A percentile compares a stretch with the other conserved stretches of the same genome.
These are phyloP conservation scores for Pugionium cornutum DNA, from an alignment of 345 rosid genomes.

Conservation along the genomic window DNA sequence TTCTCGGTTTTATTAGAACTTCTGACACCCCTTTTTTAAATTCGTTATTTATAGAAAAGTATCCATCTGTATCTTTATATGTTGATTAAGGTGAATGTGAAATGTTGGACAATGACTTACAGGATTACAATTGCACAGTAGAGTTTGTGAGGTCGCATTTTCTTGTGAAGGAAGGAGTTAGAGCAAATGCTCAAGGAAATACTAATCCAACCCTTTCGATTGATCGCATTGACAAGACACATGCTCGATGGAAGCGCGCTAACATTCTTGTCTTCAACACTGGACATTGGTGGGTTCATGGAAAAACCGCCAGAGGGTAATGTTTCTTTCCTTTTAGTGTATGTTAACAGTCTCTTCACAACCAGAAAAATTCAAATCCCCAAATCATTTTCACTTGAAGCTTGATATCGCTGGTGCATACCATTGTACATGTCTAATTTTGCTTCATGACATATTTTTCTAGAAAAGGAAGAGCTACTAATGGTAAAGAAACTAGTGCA, in stretches of 20 bases:
- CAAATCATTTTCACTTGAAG: neutral
- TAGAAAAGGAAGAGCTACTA: slow-evolving; percentile 1
- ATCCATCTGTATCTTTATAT: slow-evolving; percentile 4
- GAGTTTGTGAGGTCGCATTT: slow-evolving; percentile 93
- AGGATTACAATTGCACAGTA: slow-evolving; percentile 84
- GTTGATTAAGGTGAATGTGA: neutral
- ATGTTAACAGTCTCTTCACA: neutral
- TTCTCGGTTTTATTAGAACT: slow-evolving; percentile 3
- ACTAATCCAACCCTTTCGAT: slow-evolving; percentile 79
- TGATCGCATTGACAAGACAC: slow-evolving; percentile 76
- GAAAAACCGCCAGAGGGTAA: slow-evolving; percentile 93
- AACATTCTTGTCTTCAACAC: slow-evolving; percentile 91
- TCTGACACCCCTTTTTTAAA: neutral
- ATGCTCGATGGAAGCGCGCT: slow-evolving; percentile 71
- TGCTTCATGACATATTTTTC: slow-evolving; percentile 10
- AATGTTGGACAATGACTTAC: slow-evolving; percentile 35
- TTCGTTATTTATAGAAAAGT: slow-evolving; percentile 1
- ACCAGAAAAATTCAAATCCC: neutral
- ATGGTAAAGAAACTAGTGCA: slow-evolving; percentile 44
- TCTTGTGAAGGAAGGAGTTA: slow-evolving; percentile 89
- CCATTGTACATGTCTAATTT: slow-evolving; percentile 3
- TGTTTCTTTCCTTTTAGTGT: slow-evolving; percentile 10
- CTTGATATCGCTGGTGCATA: slow-evolving; percentile 13
- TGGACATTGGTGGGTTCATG: slow-evolving; percentile 99
- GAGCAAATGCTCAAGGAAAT: slow-evolving; percentile 67